These are phyloP conservation scores for Gaertneriomyces semiglobifer DNA, from an alignment of 192 early-diverging fungal genomes.

Conservation along the genomic window DNA sequence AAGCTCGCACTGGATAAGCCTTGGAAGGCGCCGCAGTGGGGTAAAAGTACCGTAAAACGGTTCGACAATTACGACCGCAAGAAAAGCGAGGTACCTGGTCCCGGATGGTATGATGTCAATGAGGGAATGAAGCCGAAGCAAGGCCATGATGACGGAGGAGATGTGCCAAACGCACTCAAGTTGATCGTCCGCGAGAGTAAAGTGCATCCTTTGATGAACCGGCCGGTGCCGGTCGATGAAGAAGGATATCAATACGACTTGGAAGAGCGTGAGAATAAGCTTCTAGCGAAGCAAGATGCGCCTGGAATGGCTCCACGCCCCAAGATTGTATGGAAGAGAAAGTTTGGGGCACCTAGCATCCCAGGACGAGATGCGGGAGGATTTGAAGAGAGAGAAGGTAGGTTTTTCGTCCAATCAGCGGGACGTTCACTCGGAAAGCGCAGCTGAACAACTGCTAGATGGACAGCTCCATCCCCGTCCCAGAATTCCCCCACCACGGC, in stretches of 20 bases:
- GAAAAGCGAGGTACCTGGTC: slow-evolving; percentile 36
- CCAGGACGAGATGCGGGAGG: slow-evolving; percentile 45
- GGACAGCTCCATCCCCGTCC: no score
- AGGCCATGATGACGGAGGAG: slow-evolving; percentile 1
- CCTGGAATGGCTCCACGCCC: not conserved
- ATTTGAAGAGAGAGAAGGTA: slow-evolving; percentile 49
- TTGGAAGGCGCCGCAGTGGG: slow-evolving; percentile 46
- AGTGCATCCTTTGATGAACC: slow-evolving; percentile 28
- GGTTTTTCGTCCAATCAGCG: not conserved
- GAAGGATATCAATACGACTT: not conserved
- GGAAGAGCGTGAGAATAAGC: not conserved
- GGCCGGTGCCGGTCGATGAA: not conserved
- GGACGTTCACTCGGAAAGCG: no score
- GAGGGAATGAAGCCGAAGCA: not conserved
- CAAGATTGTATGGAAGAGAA: slow-evolving; percentile 49
- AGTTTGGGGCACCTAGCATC: slow-evolving; percentile 52
- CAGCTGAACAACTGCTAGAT: no score
- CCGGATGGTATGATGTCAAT: slow-evolving; percentile 35
- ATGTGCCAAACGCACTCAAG: slow-evolving; percentile 6
- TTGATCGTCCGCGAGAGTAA: not conserved
- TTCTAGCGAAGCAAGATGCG: slow-evolving; percentile 12
- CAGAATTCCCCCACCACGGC: no score
- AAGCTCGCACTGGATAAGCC: slow-evolving; percentile 33
- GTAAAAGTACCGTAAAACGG: slow-evolving; percentile 37
- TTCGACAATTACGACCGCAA: slow-evolving; percentile 28